A percentile compares a stretch with the other conserved stretches of the same genome.
phyloP scores from a whole-genome alignment of 306 rosid genomes.

The Acacia crassicarpa region DNA sequence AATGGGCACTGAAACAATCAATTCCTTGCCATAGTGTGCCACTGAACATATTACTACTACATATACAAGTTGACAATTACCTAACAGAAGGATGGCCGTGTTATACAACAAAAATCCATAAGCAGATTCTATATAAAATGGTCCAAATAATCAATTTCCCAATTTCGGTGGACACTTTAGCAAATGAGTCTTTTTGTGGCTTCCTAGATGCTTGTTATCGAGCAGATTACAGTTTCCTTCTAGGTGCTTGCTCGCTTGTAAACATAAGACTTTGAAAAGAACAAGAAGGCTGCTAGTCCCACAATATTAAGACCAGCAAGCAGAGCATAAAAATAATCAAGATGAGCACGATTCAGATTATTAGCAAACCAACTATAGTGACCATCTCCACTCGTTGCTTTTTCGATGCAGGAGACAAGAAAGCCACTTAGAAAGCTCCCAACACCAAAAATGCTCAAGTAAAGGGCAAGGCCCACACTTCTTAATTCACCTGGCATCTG shows the following conservation, averaged over 20 bases:
- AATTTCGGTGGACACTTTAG: not conserved
- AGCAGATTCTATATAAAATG: not conserved
- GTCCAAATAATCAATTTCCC: not conserved
- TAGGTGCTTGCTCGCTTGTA: constrained; percentile 15
- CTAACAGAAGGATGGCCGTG: not conserved
- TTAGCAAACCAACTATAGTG: constrained; percentile 55
- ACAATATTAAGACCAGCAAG: constrained; percentile 48
- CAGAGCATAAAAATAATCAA: constrained; percentile 72
- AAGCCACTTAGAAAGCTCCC: constrained; percentile 71
- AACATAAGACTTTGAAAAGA: constrained; percentile 32
- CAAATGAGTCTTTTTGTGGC: not conserved
- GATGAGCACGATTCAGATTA: constrained; percentile 68
- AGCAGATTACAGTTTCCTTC: not conserved
- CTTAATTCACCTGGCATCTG: constrained; percentile 66
- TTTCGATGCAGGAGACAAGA: constrained; percentile 48
- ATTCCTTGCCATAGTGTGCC: not conserved
- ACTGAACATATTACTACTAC: not conserved
- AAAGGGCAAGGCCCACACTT: constrained; percentile 71
- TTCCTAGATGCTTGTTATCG: not conserved
- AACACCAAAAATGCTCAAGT: constrained; percentile 59
- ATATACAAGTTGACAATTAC: not conserved
- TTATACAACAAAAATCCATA: not conserved
- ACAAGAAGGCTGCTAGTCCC: constrained; percentile 32
- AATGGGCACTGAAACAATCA: too few relatives aligned
- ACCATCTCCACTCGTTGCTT: constrained; percentile 36